Base-by-base conservation (phyloP, 371 early-diverging fungal species). In the Mycotypha africana region DNA sequence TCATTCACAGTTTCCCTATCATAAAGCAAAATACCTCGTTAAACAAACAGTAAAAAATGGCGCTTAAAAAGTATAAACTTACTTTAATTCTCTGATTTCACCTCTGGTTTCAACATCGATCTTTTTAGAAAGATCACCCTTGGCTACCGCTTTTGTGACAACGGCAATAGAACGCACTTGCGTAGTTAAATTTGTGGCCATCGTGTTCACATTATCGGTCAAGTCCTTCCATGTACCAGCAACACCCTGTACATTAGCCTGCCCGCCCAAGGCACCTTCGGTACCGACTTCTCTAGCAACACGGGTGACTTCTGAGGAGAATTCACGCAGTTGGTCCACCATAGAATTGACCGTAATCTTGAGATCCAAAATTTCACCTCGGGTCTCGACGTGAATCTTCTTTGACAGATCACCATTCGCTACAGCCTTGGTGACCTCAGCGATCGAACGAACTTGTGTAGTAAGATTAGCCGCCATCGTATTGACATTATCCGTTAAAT, bases 241-340 rank as follows among this genome's bases (percentile, higher is more conserved):
- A 28, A 51, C 34, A 40, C 64, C 64, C 37, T 63, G 65, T 4
- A 66, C 69, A 33, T 58, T 70, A 0, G 72, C 70, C 4, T 74
- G 67, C 28, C 72, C 67, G 42, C 65, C 67, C 69, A 65, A 42
- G 68, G 38, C 38, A 55, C 19, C 66, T 72, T 35, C n/a, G n/a
- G n/a, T n/a, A n/a, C n/a, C n/a, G n/a, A n/a, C n/a, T n/a, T n/a
- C n/a, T n/a, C n/a, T n/a, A n/a, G n/a, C n/a, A n/a, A n/a, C n/a
- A n/a, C n/a, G n/a, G n/a, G n/a, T n/a, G n/a, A n/a, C n/a, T n/a
- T 70, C 72, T 9, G 76, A 71, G 3, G 74, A 73, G 36, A 76
- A 76, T 21, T 48, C 57, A 19, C 39, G 34, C 1, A 74, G 52
- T 6, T 65, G 63, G 24, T 55, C 55, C 4, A 55, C 57, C 58